Conservation (phyloP, 2,329 filamentous ascomycete genomes). For the Trichoderma breve region DNA sequence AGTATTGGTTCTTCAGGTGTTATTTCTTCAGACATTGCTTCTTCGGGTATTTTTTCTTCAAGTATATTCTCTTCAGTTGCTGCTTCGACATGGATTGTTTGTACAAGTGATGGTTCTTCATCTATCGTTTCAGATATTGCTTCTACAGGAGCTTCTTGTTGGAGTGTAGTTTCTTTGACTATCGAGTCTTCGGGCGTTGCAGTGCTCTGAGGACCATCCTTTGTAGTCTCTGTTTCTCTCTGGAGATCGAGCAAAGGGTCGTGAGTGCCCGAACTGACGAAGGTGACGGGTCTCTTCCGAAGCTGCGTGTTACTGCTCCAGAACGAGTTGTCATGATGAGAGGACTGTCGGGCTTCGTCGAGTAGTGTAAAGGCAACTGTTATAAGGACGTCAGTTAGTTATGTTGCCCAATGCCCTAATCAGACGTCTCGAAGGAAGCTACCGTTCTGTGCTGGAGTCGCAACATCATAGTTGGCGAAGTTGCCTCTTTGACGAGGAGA, state of each 20-base stretch:
- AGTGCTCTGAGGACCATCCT: background rate
- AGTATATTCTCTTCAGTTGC: conserved; percentile 24
- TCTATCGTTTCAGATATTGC: background rate
- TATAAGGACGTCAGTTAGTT: background rate
- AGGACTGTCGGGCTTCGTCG: conserved; percentile 52
- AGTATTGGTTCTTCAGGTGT: background rate
- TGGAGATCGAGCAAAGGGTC: conserved; percentile 40
- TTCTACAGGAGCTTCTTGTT: background rate
- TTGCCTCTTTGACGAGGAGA: background rate
- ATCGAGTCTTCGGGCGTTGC: background rate
- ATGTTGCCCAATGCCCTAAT: background rate
- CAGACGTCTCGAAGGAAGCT: background rate
- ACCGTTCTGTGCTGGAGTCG: background rate
- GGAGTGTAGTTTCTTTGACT: conserved; percentile 23
- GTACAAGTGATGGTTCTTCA: background rate
- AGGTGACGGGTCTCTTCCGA: conserved; percentile 49
- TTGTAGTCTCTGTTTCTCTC: background rate
- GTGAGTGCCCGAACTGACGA: conserved; percentile 53
- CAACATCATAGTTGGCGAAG: conserved; percentile 26
- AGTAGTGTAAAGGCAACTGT: conserved; percentile 40
- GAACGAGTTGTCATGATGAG: conserved; percentile 42
- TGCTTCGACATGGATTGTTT: background rate
- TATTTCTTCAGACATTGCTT: background rate
- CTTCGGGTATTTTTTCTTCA: background rate
- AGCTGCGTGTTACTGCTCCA: conserved; percentile 40